Evolutionary conservation across 2,329 filamentous ascomycete species (phyloP).

Genomic region (Botrytis cinerea): DNA sequence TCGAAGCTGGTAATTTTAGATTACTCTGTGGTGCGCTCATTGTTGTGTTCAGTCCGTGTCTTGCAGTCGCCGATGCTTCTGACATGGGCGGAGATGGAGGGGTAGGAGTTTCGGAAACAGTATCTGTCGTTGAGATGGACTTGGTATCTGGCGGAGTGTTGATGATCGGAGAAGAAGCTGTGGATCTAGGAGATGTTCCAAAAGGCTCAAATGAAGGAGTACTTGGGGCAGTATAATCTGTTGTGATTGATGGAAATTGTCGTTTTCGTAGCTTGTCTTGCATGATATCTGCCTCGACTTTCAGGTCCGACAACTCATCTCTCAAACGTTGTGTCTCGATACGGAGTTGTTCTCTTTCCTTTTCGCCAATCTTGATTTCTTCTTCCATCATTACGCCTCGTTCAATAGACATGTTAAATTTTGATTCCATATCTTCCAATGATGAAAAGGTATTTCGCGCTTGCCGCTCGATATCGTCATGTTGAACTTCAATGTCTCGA

Average conservation of each 20-base stretch:
- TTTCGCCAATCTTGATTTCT: slow-evolving; percentile 86
- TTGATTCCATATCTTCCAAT: slow-evolving; percentile 93
- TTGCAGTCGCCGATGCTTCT: slow-evolving; percentile 62
- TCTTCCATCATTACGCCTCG: slow-evolving; percentile 91
- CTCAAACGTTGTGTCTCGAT: slow-evolving; percentile 89
- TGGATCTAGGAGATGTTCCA: slow-evolving; percentile 76
- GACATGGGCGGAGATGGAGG: slow-evolving; percentile 94
- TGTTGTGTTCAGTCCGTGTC: slow-evolving; percentile 36
- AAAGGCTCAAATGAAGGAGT: slow-evolving; percentile 62
- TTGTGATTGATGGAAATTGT: slow-evolving; percentile 60
- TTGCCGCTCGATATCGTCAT: slow-evolving; percentile 97
- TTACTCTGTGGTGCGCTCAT: slow-evolving; percentile 45
- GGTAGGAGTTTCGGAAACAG: slow-evolving; percentile 69
- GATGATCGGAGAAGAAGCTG: slow-evolving; percentile 86
- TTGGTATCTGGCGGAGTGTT: slow-evolving; percentile 79
- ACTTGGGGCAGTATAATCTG: slow-evolving; percentile 62
- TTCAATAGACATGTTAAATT: slow-evolving; percentile 94
- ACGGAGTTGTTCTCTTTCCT: slow-evolving; percentile 83
- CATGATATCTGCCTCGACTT: slow-evolving; percentile 91
- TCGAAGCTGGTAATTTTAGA: slow-evolving; percentile 57
- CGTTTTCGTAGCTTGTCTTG: slow-evolving; percentile 88
- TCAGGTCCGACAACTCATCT: slow-evolving; percentile 89
- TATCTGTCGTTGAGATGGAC: slow-evolving; percentile 57
- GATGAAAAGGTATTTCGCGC: slow-evolving; percentile 94
- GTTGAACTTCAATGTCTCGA: slow-evolving; percentile 94